Evolutionary conservation across 2,329 filamentous ascomycete species (phyloP), one percentile per base, ranked within the genome.

Genomic region (Arthrobotrys megalospora): DNA sequence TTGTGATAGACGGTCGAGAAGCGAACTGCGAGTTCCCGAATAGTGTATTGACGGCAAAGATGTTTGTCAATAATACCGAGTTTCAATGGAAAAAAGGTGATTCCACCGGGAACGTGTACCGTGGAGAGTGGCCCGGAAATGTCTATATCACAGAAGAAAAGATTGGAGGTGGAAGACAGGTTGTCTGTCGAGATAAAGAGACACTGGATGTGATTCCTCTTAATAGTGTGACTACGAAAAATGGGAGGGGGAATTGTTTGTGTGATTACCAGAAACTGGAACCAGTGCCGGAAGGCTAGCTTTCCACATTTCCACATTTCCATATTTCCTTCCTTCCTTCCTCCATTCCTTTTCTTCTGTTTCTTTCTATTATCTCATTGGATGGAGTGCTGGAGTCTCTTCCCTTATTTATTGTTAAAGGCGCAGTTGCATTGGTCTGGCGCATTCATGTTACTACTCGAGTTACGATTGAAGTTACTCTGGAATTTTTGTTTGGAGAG

Each of bases 21-120:
- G 50, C 60, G 8, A 66, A 28, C 6, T 77, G 73, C 60, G 73
- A 77, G 36, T 77, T 77, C 24, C 73, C 73, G 12, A 71, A 55
- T 41, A 77, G 66, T 32, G 11, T 77, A 6, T 43, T 77, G 19
- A 77, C 73, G 6, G 73, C 64, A 16, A 66, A 68, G 8, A 36
- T 77, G 28, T 77, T 69, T 32, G 60, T 77, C 12, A 77, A 77
- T 28, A 65, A 53, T 3, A 71, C 66, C 6, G 43, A 43, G 7
- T 66, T 66, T 28, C 52, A 32, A 34, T 76, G 72, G 72, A 55
- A 55, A 10, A 68, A 60, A 24, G n/a, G 65, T 6, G 65, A 69
- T 47, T 43, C 50, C 12, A 60, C 11, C 1, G 52, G 60, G 16
- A 60, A 60, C 24, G 43, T 41, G 0, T 60, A 77, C 53, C 73